phyloP scores from a whole-genome alignment of 2,329 filamentous ascomycete species.

The Arthrobotrys sinensis region DNA sequence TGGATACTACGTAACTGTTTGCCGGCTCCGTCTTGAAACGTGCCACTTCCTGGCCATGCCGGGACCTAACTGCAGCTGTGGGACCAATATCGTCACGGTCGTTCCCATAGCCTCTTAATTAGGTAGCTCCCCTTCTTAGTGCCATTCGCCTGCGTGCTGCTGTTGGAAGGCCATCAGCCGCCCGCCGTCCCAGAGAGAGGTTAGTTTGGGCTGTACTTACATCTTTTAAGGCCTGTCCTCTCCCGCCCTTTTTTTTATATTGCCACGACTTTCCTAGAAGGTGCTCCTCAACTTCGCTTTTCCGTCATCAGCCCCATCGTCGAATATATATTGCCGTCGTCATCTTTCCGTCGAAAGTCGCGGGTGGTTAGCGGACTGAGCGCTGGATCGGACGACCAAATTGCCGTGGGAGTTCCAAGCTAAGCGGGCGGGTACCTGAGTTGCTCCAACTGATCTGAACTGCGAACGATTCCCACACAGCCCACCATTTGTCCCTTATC shows the following conservation, averaged over 20 bases:
- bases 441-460: conserved; percentile 20
- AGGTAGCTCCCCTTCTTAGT: conserved; percentile 10
- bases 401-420: conserved; percentile 42
- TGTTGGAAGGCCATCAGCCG: conserved; percentile 57
- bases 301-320: background rate
- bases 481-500: conserved; percentile 26
- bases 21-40: conserved; percentile 34
- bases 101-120: background rate
- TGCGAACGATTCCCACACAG: conserved; percentile 32
- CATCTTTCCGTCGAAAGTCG: conserved; percentile 13
- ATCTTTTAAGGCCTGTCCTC: conserved; percentile 11
- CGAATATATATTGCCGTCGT: conserved; percentile 4
- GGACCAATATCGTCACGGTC: conserved; percentile 16
- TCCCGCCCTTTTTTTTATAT: conserved; percentile 58
- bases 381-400: conserved; percentile 38
- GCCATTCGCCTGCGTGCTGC: conserved; percentile 4
- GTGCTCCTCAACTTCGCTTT: background rate
- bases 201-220: conserved; percentile 41
- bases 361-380: conserved; percentile 1
- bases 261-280: conserved; percentile 18
- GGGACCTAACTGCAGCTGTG: conserved; percentile 16
- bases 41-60: conserved; percentile 30
- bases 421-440: conserved; percentile 56
- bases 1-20: conserved; percentile 10
- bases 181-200: conserved; percentile 51